phyloP scores from a whole-genome alignment of 2,329 filamentous ascomycete genomes.

The Aspergillus sp. region DNA sequence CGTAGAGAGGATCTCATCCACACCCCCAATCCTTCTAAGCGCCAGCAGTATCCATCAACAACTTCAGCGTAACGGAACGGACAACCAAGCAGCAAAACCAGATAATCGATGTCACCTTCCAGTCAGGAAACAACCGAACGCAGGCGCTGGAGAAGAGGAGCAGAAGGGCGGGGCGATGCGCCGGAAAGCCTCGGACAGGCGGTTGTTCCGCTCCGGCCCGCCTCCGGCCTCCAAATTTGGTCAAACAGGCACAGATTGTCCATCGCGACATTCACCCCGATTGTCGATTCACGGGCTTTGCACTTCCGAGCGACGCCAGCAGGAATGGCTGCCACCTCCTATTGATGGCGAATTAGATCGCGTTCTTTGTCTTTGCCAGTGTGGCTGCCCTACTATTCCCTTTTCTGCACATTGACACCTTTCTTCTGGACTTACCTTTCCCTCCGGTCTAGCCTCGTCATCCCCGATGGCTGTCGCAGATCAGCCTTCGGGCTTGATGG shows the following conservation, averaged over 20 bases:
- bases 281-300: constrained; percentile 61
- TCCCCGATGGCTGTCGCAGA: constrained; percentile 42
- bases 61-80: too few species aligned
- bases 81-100: too few species aligned
- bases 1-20: too few species aligned
- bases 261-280: constrained; percentile 4
- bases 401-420: not conserved
- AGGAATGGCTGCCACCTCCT: constrained; percentile 8
- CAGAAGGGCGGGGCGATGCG: not conserved
- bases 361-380: constrained; percentile 21
- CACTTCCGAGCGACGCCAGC: constrained; percentile 64
- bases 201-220: constrained; percentile 24
- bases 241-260: constrained; percentile 8
- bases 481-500: constrained; percentile 44
- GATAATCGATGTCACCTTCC: too few species aligned
- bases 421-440: constrained; percentile 3
- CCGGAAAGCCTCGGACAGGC: not conserved
- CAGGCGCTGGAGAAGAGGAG: too few species aligned
- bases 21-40: too few species aligned
- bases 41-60: too few species aligned
- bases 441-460: constrained; percentile 6
- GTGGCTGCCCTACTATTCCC: constrained; percentile 8
- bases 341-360: constrained; percentile 23
- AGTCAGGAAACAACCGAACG: too few species aligned
- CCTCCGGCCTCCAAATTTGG: constrained; percentile 21